Evolutionary conservation across 73 alveolate species (phyloP).

Genomic region (Durusdinium trenchii): DNA sequence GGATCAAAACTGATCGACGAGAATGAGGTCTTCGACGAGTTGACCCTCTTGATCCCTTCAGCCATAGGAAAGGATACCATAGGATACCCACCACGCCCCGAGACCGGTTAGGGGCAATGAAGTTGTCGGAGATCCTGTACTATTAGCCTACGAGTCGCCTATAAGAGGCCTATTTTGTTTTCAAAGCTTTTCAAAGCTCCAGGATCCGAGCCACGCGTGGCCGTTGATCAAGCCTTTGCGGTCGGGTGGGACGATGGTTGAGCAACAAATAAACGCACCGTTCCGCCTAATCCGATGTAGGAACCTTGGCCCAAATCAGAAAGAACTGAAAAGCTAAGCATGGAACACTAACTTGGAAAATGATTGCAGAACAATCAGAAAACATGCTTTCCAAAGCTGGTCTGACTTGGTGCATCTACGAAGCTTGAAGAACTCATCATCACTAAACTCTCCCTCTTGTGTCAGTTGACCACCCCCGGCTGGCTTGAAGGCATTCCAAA

Average conservation of each 20-base stretch:
- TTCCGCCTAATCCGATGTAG: conserved; percentile 68
- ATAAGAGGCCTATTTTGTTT: too few species aligned
- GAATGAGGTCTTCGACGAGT: too few species aligned
- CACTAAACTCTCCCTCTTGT: conserved; percentile 44
- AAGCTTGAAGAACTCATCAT: conserved; percentile 85
- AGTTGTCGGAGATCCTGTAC: too few species aligned
- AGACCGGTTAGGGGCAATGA: too few species aligned
- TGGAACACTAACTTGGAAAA: background rate
- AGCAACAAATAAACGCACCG: conserved; percentile 88
- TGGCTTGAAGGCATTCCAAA: conserved; percentile 52
- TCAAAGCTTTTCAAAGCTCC: too few species aligned
- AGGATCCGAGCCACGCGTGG: conserved; percentile 59
- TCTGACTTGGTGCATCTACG: background rate
- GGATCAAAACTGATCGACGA: too few species aligned
- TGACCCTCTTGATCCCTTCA: too few species aligned
- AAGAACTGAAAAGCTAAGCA: background rate
- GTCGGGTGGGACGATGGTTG: conserved; percentile 58
- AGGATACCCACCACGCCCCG: too few species aligned
- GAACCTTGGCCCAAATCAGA: conserved; percentile 30
- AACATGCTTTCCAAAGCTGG: too few species aligned
- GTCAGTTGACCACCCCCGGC: conserved; percentile 49
- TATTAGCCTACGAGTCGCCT: too few species aligned
- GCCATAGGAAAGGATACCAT: too few species aligned
- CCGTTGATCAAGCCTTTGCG: conserved; percentile 82
- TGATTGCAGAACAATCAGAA: too few species aligned